Evolutionary conservation across 176 grass and related monocot genomes (phyloP).

Genomic region (Carex cristatella): DNA sequence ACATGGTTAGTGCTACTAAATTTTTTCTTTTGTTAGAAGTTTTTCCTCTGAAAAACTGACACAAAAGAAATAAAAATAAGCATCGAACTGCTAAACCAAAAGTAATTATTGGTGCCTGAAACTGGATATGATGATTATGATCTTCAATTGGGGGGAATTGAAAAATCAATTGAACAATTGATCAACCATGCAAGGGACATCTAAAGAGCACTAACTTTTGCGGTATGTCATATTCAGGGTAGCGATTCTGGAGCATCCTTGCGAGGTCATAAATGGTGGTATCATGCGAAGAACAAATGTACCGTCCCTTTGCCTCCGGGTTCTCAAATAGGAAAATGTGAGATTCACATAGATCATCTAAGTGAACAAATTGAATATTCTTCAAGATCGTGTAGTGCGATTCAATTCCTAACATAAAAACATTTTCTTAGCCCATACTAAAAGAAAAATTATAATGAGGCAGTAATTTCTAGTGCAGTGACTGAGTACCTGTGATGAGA

Average conservation of each 20-base stretch:
- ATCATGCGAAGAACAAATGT: constrained; percentile 83
- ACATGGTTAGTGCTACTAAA: too few species aligned
- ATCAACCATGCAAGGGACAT: not conserved
- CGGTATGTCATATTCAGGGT: constrained; percentile 57
- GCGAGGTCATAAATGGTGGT: constrained; percentile 73
- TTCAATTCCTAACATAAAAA: constrained; percentile 41
- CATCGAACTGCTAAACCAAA: not conserved
- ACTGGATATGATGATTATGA: not conserved
- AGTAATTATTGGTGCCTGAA: not conserved
- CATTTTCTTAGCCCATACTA: not conserved
- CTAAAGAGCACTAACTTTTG: constrained; percentile 13
- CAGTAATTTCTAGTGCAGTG: not conserved
- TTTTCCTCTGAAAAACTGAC: not conserved
- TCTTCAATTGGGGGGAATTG: not conserved
- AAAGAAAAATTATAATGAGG: not conserved
- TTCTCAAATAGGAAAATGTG: constrained; percentile 72
- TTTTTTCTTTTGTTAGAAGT: not conserved
- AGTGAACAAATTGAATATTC: constrained; percentile 66
- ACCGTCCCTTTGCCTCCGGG: constrained; percentile 55
- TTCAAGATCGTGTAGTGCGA: constrained; percentile 75
- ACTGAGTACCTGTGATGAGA: constrained; percentile 45
- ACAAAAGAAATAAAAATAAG: not conserved
- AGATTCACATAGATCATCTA: constrained; percentile 83
- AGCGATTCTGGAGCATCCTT: constrained; percentile 46
- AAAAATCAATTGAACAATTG: not conserved